Percentiles rank a stretch among this genome's conserved stretches.
phyloP scores from a whole-genome alignment of 2,329 filamentous ascomycete species.

The Apiospora kogelbergensis region DNA sequence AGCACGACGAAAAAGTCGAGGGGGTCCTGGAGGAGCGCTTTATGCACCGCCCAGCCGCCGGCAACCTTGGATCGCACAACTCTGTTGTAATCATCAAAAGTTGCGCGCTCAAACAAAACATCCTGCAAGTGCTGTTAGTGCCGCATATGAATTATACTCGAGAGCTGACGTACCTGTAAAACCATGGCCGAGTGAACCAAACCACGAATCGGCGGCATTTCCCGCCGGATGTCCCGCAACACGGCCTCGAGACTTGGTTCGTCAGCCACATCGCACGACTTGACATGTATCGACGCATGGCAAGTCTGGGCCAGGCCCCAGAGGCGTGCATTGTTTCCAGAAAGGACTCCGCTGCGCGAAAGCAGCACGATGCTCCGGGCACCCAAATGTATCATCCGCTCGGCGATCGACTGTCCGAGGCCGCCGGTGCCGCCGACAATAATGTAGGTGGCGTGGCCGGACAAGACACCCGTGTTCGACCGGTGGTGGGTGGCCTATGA shows the following conservation, averaged over 20 bases:
- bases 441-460: background rate
- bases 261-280: slow-evolving; percentile 28
- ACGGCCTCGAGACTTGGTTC: slow-evolving; percentile 21
- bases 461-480: no score
- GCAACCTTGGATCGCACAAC: slow-evolving; percentile 51
- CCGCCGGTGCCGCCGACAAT: slow-evolving; percentile 18
- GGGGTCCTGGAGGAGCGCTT: slow-evolving; percentile 35
- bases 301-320: slow-evolving; percentile 35
- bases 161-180: slow-evolving; percentile 33
- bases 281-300: slow-evolving; percentile 23
- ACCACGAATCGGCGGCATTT: slow-evolving; percentile 29
- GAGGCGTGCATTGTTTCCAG: slow-evolving; percentile 38
- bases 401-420: slow-evolving; percentile 12
- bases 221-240: slow-evolving; percentile 20
- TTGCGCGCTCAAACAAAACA: slow-evolving; percentile 53
- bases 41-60: slow-evolving; percentile 54
- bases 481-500: no score
- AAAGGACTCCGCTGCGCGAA: slow-evolving; percentile 26
- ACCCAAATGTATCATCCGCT: slow-evolving; percentile 18
- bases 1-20: slow-evolving; percentile 53
- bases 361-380: slow-evolving; percentile 19
- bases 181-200: slow-evolving; percentile 32
- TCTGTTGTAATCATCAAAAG: slow-evolving; percentile 43
- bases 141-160: background rate
- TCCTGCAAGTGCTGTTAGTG: slow-evolving; percentile 30